Percentiles rank a stretch among this genome's conserved stretches.
Conservation (phyloP, 805 yeast species). For the Hyphopichia homilentoma region DNA sequence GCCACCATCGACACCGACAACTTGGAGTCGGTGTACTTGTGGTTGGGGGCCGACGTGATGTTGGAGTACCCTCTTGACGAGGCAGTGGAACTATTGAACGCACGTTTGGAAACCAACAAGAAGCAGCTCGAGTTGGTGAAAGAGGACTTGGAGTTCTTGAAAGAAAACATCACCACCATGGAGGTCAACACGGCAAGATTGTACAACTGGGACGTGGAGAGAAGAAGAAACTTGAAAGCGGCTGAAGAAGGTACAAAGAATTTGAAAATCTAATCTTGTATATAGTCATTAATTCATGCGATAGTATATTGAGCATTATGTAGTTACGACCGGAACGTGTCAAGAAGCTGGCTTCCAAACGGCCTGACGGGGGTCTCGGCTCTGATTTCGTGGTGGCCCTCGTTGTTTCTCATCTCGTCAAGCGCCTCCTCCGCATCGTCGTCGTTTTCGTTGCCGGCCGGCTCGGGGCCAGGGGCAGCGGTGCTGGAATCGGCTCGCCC, state of each 20-base stretch:
- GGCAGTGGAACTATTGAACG: constrained; percentile 66
- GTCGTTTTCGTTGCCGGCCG: constrained; percentile 2
- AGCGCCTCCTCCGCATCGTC: constrained; percentile 16
- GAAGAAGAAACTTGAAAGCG: constrained; percentile 51
- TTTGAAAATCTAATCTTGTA: constrained; percentile 13
- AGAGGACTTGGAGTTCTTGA: constrained; percentile 78
- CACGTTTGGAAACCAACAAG: constrained; percentile 61
- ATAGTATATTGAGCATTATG: neutral
- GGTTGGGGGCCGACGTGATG: constrained; percentile 99
- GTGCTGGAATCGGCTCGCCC: too few species aligned
- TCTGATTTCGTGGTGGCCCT: constrained; percentile 26
- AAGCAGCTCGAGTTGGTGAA: constrained; percentile 58
- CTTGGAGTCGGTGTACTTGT: constrained; percentile 62
- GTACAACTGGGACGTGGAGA: constrained; percentile 84
- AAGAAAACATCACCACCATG: constrained; percentile 93
- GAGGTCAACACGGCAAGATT: constrained; percentile 95
- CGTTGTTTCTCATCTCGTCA: constrained; percentile 25
- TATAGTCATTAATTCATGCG: constrained; percentile 25
- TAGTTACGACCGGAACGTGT: constrained; percentile 48
- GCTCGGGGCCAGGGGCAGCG: constrained; percentile 1
- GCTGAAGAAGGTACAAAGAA: constrained; percentile 34
- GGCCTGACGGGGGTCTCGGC: constrained; percentile 63
- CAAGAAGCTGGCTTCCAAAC: constrained; percentile 56
- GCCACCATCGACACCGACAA: constrained; percentile 66
- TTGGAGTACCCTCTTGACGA: constrained; percentile 88